Evolutionary conservation across 2,329 filamentous ascomycete genomes (phyloP).

Genomic region (Macrophomina pseudophaseolina): DNA sequence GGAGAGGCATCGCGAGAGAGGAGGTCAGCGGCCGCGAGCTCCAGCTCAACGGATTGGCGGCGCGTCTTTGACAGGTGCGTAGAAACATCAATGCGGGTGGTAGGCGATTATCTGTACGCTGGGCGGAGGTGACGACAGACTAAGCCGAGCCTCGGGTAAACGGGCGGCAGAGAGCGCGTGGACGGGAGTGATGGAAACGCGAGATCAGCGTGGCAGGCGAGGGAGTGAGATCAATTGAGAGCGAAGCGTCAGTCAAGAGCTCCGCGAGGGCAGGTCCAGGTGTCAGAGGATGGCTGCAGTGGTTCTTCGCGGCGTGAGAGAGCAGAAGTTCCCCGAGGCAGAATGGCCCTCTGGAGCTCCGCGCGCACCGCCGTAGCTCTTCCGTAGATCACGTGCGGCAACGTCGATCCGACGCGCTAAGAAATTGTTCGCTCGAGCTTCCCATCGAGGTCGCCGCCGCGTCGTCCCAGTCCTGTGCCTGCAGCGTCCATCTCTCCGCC

Average conservation of each 20-base stretch:
- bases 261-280: conserved; percentile 4
- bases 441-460: conserved; percentile 16
- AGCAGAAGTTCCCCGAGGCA: background rate
- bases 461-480: background rate
- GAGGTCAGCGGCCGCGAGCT: conserved; percentile 36
- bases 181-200: background rate
- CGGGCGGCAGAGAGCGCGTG: conserved; percentile 26
- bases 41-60: conserved; percentile 47
- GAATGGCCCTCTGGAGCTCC: too few species aligned
- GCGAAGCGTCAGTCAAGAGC: conserved; percentile 27
- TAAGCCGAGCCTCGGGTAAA: conserved; percentile 47
- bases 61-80: conserved; percentile 46
- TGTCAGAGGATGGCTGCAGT: background rate
- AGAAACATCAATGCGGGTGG: conserved; percentile 49
- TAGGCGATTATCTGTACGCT: conserved; percentile 22
- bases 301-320: background rate
- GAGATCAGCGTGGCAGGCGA: background rate
- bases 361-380: conserved; percentile 12
- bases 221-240: conserved; percentile 10
- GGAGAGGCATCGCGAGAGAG: conserved; percentile 71
- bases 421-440: conserved; percentile 32
- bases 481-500: conserved; percentile 28
- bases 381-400: conserved; percentile 14
- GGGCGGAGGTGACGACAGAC: conserved; percentile 21
- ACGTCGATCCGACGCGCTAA: conserved; percentile 32